A percentile compares a stretch with the other conserved stretches of the same genome.
Evolutionary conservation across 805 yeast species (phyloP).

Genomic region (Scheffersomyces ergatensis): DNA sequence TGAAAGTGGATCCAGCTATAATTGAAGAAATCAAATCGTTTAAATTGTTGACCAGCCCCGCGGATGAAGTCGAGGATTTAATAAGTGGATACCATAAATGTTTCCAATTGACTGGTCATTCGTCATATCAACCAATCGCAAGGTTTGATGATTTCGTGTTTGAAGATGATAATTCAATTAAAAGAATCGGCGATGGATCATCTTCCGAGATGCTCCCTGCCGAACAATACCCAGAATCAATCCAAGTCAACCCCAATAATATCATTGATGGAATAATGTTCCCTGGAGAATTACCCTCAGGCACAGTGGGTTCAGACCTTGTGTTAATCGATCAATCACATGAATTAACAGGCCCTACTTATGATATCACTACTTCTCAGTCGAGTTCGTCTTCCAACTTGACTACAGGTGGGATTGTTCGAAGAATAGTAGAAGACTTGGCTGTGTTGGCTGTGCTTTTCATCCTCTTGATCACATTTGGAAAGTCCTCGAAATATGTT

Average conservation of each 20-base stretch:
- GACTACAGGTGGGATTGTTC: background rate
- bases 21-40: slow-evolving; percentile 15
- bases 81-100: slow-evolving; percentile 37
- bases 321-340: slow-evolving; percentile 7
- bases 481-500: slow-evolving; percentile 27
- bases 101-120: slow-evolving; percentile 23
- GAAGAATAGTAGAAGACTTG: slow-evolving; percentile 49
- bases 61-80: slow-evolving; percentile 20
- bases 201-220: background rate
- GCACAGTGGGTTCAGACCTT: slow-evolving; percentile 8
- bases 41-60: slow-evolving; percentile 11
- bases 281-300: slow-evolving; percentile 10
- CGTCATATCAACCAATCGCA: slow-evolving; percentile 36
- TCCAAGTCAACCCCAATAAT: slow-evolving; percentile 11
- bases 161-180: slow-evolving; percentile 8
- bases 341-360: background rate
- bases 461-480: slow-evolving; percentile 31
- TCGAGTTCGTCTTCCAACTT: background rate
- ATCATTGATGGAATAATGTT: slow-evolving; percentile 38
- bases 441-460: slow-evolving; percentile 40
- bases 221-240: background rate
- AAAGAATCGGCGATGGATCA: slow-evolving; percentile 26
- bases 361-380: background rate
- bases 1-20: slow-evolving; percentile 9
- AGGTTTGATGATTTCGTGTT: slow-evolving; percentile 22